Base-by-base conservation (phyloP, 1,284 basidiomycete genomes). In the Irpex lacteus region DNA sequence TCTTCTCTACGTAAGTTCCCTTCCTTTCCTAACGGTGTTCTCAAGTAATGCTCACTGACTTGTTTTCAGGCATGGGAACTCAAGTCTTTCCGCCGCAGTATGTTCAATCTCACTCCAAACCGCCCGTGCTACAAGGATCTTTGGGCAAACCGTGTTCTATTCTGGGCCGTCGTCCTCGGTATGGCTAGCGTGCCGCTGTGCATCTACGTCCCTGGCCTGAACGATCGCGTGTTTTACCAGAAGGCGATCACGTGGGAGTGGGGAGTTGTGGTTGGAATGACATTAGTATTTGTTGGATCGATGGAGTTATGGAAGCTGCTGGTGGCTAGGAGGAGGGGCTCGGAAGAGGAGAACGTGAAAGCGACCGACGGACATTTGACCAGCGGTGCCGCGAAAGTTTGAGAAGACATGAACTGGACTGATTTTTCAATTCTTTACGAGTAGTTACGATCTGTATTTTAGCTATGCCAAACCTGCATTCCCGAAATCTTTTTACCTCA, bases 91-190 rank as follows among this genome's bases (percentile, higher is more conserved):
- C 34, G 60, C 6, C 62, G 65, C 26, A 77, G 77, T 7, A 11
- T 80, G 53, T 79, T 80, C 68, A 67, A 75, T 19, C 67, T 79
- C 53, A 77, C 72, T 7, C 77, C 78, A 36, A 73, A 76, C 15
- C 32, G 36, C 8, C 3, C 55, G 19, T 57, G 37, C 55, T 70
- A 60, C 34, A 60, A 67, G 38, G 81, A 86, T 70, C 69, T 85
- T 9, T 76, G 78, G 71, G 79, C 77, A 60, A 86, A 88, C 75
- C 82, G 81, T 67, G 74, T 85, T 49, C 76, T 87, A 15, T 76
- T 87, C 47, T 85, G 81, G 79, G 80, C 78, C 9, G 80, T 79
- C 19, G 60, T 81, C n/a, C 69, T 73, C 26, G 83, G 84, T 5
- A 81, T 84, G 74, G 69, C 80, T 58, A 79, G 76, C 62, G 81